Base-by-base conservation (phyloP, 345 rosid genomes). In the Anastatica hierochuntica region DNA sequence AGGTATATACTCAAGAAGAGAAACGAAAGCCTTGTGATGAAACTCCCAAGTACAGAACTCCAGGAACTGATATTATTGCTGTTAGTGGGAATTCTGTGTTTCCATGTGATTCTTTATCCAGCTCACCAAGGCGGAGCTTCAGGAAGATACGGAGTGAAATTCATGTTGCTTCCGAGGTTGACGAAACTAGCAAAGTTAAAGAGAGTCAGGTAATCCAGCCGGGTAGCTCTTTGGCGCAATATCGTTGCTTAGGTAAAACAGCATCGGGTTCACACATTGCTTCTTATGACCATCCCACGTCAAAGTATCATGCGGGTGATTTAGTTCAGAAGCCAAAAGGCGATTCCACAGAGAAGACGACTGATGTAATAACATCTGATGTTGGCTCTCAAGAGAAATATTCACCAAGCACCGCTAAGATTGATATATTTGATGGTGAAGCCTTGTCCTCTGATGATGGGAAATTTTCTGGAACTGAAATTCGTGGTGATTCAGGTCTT, bases 281-380 rank as follows among this genome's bases (percentile, higher is more conserved):
- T 70, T 54, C 52, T 53, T 53, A 60, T 59, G 57, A 68, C 42
- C 64, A 72, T 30, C 45, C 60, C 19, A 58, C 52, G 15, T 60
- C 72, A 18, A 67, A 62, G 9, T 36, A 39, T 61, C 53, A 36
- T 41, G 64, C 54, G 53, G 72, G 57, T 67, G 67, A 52, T 66
- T 56, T 75, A 24, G 53, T 42, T 58, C 54, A 77, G 48, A 66
- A 56, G 68, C 60, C 68, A 30, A 54, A 41, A 63, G 67, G 60
- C 63, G 82, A 66, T 65, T 56, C 45, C 39, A 37, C 64, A 66
- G 47, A 18, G 47, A 44, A 53, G 66, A 58, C 36, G 58, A 63
- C 71, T 55, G 76, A 64, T 76, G 29, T 69, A 41, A n/a, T n/a
- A n/a, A 27, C 58, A 34, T 64, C 67, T 68, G 61, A 75, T 62